phyloP scores from a whole-genome alignment of 2,329 filamentous ascomycete species.

The Coniochaeta ligniaria region DNA sequence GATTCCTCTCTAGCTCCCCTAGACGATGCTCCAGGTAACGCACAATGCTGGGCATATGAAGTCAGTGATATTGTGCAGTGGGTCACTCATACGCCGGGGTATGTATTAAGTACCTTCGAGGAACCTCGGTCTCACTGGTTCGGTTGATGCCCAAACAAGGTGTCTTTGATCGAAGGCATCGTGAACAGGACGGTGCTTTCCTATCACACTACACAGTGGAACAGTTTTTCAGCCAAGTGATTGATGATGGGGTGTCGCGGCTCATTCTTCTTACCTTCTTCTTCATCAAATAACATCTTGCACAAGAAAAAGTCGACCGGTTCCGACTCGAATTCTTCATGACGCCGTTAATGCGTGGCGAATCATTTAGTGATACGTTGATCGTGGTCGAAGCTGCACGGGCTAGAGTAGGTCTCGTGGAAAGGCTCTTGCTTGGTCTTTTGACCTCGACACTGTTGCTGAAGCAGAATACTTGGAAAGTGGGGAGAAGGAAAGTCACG shows the following conservation, averaged over 20 bases:
- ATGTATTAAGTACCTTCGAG: background rate
- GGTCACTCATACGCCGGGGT: background rate
- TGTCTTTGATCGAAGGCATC: background rate
- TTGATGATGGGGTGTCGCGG: background rate
- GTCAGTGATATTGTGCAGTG: background rate
- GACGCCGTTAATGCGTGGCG: background rate
- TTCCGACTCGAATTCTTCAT: background rate
- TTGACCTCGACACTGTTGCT: background rate
- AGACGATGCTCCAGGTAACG: background rate
- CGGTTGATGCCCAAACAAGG: constrained; percentile 1
- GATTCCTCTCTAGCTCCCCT: background rate
- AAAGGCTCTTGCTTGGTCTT: background rate
- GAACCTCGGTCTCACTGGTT: background rate
- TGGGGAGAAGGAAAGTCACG: too few species aligned
- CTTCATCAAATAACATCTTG: constrained; percentile 1
- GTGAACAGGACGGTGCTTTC: constrained; percentile 1
- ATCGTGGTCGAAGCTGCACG: background rate
- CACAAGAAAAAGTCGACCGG: background rate
- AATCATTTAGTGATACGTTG: background rate
- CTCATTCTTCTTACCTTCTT: background rate
- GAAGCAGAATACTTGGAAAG: background rate
- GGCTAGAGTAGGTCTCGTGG: background rate
- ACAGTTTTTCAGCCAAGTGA: background rate
- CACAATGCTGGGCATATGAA: background rate
- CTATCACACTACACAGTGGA: background rate